A percentile compares a stretch with the other conserved stretches of the same genome.
Conservation (phyloP, 75 land plant species). For the Picea sitchensis region DNA sequence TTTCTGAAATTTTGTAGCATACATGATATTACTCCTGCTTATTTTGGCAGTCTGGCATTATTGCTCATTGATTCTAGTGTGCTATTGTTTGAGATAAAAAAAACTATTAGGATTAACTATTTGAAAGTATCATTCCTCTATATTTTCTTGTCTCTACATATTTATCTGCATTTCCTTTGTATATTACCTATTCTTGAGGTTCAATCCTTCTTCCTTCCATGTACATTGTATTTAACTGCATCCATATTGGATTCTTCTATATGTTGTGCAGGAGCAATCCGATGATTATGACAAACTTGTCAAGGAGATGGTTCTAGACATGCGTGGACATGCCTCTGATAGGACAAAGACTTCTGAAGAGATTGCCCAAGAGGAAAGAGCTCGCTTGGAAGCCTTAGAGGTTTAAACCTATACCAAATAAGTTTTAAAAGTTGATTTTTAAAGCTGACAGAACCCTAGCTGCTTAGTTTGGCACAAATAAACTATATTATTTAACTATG, state of each 20-base stretch:
- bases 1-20: too few species aligned
- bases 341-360: constrained; percentile 88
- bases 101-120: too few species aligned
- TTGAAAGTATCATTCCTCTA: too few species aligned
- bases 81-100: too few species aligned
- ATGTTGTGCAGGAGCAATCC: constrained; percentile 42
- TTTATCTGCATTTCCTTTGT: background rate
- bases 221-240: too few species aligned
- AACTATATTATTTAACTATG: too few species aligned
- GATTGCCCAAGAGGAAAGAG: constrained; percentile 82
- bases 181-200: background rate
- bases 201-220: background rate
- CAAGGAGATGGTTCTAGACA: constrained; percentile 68
- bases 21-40: too few species aligned
- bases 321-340: constrained; percentile 84
- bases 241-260: too few species aligned
- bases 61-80: too few species aligned
- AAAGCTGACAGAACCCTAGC: too few species aligned
- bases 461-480: too few species aligned
- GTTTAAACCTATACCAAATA: constrained; percentile 20
- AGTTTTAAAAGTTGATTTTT: background rate
- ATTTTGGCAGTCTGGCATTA: too few species aligned
- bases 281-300: constrained; percentile 82
- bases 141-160: background rate
- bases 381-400: constrained; percentile 77